Evolutionary conservation across 1,139 yeast genomes (phyloP), one percentile per base, ranked within the genome.

Genomic region (Lodderomyces oxycetoniae): DNA sequence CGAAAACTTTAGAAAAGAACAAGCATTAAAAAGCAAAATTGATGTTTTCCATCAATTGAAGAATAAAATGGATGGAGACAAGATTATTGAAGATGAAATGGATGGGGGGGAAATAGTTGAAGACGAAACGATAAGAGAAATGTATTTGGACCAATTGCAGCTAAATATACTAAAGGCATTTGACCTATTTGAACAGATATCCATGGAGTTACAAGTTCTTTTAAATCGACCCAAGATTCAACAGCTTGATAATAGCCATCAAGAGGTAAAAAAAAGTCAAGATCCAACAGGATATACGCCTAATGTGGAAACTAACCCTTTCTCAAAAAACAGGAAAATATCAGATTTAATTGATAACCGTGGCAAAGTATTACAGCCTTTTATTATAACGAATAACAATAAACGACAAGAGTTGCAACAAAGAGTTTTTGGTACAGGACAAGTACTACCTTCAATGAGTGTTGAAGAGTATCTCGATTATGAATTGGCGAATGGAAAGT

Each of bases 341-440:
- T 44, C 58, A 4, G 64, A 63, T 24, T 56, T 82, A 23, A 44
- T 84, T 4, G 74, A 82, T 1, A 74, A 73, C 44, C 75, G 74
- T 33, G 96, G 96, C 3, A 83, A 79, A 53, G 81, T 88, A 2
- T 59, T 86, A 26, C 74, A 84, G 44, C 97, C 96, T 5, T 91
- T 91, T 55, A 85, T 93, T 0, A 72, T 91, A 20, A 77, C 87
- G 5, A 59, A 66, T 29, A n/a, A n/a, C 23, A 24, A 24, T 12
- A 24, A 10, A 12, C 68, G 84, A 35, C 74, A 78, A 17, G 74
- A 79, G 30, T 48, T 86, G 15, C 67, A 71, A 38, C 61, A 67
- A 17, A 76, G 79, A 46, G 96, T 89, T 0, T 79, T 76, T 50
- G 96, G 97, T 1, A 86, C 95, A 2, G 98, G 97, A 1, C 97